phyloP scores from a whole-genome alignment of 805 yeast species.

The Kodamaea neixiangensis region DNA sequence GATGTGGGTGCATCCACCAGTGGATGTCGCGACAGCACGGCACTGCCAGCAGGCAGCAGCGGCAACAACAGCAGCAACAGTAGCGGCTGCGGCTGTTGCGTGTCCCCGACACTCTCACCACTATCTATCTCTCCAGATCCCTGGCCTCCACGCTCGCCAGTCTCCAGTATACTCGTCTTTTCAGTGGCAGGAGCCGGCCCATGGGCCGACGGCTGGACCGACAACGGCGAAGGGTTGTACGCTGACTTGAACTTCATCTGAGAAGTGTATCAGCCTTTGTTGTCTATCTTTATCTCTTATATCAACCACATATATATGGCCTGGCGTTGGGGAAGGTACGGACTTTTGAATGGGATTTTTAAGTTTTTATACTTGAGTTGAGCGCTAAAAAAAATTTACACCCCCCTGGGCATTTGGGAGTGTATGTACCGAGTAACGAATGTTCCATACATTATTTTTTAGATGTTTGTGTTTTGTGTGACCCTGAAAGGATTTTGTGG shows the following conservation, averaged over 20 bases:
- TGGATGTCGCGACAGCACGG: no score
- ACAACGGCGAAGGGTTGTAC: conserved; percentile 29
- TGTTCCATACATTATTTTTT: conserved; percentile 7
- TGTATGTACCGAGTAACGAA: not conserved
- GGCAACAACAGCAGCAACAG: no score
- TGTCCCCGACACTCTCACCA: no score
- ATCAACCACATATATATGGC: not conserved
- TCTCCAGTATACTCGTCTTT: not conserved
- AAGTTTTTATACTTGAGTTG: not conserved
- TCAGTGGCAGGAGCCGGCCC: not conserved
- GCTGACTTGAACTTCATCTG: conserved; percentile 12
- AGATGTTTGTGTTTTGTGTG: not conserved
- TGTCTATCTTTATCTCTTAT: not conserved
- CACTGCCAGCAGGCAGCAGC: no score
- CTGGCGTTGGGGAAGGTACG: not conserved
- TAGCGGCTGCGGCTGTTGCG: no score
- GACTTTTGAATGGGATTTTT: not conserved
- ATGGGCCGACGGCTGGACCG: conserved; percentile 11
- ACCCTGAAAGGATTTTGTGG: not conserved
- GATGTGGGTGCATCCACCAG: not conserved
- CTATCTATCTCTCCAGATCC: no score
- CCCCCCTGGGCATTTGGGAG: not conserved
- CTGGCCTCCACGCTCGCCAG: no score
- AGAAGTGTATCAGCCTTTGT: not conserved
- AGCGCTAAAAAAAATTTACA: conserved; percentile 4